A percentile compares a stretch with the other conserved stretches of the same genome.
Conservation (phyloP, 371 early-diverging fungal genomes). For the Parasitella parasitica region DNA sequence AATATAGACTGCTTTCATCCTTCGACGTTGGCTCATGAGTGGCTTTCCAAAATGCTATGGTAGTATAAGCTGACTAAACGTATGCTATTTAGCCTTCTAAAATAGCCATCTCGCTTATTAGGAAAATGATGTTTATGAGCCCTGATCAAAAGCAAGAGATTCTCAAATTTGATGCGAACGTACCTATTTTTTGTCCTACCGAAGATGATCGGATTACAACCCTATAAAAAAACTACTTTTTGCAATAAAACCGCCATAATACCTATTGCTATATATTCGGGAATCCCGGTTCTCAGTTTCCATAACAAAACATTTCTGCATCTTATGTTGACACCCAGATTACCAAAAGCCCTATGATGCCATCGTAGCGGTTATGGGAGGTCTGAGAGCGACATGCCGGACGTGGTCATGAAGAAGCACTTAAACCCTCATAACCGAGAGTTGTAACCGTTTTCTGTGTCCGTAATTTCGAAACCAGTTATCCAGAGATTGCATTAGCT, state of each 20-base stretch:
- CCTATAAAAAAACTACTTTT: background rate
- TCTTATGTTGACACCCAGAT: too few species aligned
- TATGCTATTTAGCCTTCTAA: background rate
- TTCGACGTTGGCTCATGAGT: slow-evolving; percentile 23
- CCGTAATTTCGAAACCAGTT: background rate
- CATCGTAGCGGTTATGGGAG: too few species aligned
- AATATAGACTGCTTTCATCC: slow-evolving; percentile 42
- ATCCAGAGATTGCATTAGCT: background rate
- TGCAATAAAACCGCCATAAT: too few species aligned
- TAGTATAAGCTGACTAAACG: background rate
- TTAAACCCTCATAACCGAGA: background rate
- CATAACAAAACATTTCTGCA: too few species aligned
- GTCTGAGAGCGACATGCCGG: too few species aligned
- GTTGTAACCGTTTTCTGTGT: background rate
- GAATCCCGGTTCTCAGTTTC: too few species aligned
- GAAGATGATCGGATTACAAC: slow-evolving; percentile 34
- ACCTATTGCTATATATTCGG: background rate
- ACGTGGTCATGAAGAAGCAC: too few species aligned
- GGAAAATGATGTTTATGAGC: slow-evolving; percentile 21
- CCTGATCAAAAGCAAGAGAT: background rate
- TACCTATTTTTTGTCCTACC: slow-evolving; percentile 36
- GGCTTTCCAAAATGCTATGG: slow-evolving; percentile 42
- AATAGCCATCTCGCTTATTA: slow-evolving; percentile 3
- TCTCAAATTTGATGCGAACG: slow-evolving; percentile 19
- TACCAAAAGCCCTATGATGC: too few species aligned